Evolutionary conservation across 208 protist species (phyloP).

Genomic region (Leptomonas pyrrhocoris): DNA sequence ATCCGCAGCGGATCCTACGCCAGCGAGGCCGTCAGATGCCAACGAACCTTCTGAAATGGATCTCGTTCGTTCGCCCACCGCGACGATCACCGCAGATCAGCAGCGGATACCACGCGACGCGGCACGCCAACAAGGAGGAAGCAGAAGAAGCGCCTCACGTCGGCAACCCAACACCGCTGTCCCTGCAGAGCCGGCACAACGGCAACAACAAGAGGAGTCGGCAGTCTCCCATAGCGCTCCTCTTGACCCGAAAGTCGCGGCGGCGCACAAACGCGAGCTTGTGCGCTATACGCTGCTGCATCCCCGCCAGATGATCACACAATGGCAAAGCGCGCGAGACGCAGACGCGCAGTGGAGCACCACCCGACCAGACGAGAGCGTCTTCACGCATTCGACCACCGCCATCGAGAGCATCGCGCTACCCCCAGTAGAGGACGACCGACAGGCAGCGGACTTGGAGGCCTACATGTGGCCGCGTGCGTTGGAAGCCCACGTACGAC

Average conservation of each 20-base stretch:
- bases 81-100: background rate
- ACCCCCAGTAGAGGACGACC: conserved; percentile 14
- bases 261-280: background rate
- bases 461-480: conserved; percentile 44
- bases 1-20: background rate
- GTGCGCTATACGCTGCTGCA: background rate
- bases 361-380: conserved; percentile 7
- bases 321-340: background rate
- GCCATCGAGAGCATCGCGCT: background rate
- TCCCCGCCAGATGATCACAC: background rate
- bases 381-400: background rate
- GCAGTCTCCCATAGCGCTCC: background rate
- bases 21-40: background rate
- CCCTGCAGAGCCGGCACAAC: background rate
- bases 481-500: conserved; percentile 43
- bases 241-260: background rate
- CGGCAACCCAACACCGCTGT: background rate
- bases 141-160: background rate
- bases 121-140: background rate
- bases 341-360: conserved; percentile 4
- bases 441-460: conserved; percentile 12
- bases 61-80: background rate
- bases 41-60: background rate
- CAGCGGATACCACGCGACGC: background rate
- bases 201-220: background rate